A percentile compares a stretch with the other conserved stretches of the same genome.
Conservation (phyloP, 2,329 filamentous ascomycete genomes). For the Colletotrichum sp. region DNA sequence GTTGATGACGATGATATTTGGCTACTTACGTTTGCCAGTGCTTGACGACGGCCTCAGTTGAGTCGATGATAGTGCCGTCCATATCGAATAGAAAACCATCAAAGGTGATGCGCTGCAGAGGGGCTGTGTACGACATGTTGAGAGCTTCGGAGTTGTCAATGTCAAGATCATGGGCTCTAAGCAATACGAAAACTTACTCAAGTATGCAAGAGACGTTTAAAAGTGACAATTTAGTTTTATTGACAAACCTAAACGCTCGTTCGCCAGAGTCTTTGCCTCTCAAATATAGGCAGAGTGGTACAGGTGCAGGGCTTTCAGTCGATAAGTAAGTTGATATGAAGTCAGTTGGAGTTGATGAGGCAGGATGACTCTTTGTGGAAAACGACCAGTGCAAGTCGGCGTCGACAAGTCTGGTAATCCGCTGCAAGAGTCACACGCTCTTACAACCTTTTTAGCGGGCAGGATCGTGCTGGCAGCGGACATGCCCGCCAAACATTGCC, state of each 20-base stretch:
- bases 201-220: background rate
- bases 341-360: background rate
- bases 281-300: background rate
- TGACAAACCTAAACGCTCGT: background rate
- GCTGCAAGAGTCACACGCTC: background rate
- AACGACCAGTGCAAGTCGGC: background rate
- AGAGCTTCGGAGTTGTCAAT: background rate
- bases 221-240: background rate
- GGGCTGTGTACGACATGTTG: slow-evolving; percentile 19
- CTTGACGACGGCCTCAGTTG: slow-evolving; percentile 76
- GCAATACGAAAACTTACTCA: background rate
- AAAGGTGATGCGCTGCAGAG: slow-evolving; percentile 36
- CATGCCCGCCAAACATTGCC: background rate
- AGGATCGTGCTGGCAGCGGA: background rate
- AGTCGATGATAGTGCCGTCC: slow-evolving; percentile 86
- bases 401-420: background rate
- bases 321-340: background rate
- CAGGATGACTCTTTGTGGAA: background rate
- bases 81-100: slow-evolving; percentile 73
- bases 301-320: background rate
- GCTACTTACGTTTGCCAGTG: slow-evolving; percentile 72
- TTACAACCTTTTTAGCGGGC: background rate
- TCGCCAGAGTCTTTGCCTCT: background rate
- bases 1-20: background rate
- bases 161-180: background rate